Conservation (phyloP, 345 rosid genomes). For the Salix koriyanagi region DNA sequence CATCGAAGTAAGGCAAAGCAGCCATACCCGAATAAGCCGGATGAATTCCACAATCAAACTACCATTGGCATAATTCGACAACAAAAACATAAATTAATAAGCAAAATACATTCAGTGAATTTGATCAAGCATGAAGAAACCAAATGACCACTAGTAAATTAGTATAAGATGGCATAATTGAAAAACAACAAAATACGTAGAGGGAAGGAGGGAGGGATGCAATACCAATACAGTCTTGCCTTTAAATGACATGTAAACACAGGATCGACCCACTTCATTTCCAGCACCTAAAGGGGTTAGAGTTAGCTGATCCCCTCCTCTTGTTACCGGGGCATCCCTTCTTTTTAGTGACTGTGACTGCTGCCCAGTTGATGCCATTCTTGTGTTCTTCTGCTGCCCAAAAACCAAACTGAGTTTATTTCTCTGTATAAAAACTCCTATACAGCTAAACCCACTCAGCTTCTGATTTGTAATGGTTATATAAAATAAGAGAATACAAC, state of each 20-base stretch:
- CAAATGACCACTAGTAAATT: too few relatives aligned
- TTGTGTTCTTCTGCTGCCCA: background rate
- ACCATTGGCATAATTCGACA: background rate
- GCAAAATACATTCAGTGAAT: background rate
- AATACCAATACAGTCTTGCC: conserved; percentile 69
- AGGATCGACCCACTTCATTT: conserved; percentile 95
- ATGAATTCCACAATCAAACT: conserved; percentile 96
- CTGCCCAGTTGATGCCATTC: conserved; percentile 53
- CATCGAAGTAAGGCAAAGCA: conserved; percentile 91
- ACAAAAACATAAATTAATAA: background rate
- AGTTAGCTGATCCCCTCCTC: conserved; percentile 64
- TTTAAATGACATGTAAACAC: conserved; percentile 81
- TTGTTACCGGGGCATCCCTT: conserved; percentile 51
- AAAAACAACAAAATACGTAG: too few relatives aligned
- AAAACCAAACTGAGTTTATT: too few relatives aligned
- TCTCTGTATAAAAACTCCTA: too few relatives aligned
- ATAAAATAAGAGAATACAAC: too few relatives aligned
- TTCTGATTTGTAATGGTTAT: too few relatives aligned
- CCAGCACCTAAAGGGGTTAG: conserved; percentile 89
- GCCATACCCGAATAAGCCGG: conserved; percentile 92
- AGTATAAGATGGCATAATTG: too few relatives aligned
- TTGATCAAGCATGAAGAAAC: background rate
- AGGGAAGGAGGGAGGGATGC: background rate
- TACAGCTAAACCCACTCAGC: too few relatives aligned
- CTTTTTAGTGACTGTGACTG: conserved; percentile 53